phyloP scores from a whole-genome alignment of 1,284 basidiomycete species.

The Irpex sp. region DNA sequence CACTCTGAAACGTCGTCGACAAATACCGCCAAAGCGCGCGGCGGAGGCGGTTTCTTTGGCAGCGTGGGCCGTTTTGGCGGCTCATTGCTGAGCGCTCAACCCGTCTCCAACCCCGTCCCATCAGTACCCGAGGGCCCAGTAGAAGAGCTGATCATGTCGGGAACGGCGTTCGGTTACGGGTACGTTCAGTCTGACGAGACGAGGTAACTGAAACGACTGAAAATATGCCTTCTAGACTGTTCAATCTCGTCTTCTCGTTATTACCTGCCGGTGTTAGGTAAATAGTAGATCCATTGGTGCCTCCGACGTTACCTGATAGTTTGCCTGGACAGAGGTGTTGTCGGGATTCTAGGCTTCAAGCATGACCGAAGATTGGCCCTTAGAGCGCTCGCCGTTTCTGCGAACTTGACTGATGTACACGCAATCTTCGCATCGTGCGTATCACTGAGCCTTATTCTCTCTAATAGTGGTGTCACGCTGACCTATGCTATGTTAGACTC shows the following conservation, averaged over 20 bases:
- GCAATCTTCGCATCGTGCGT: constrained; percentile 65
- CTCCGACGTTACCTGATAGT: background rate
- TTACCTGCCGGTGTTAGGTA: constrained; percentile 66
- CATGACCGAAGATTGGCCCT: constrained; percentile 64
- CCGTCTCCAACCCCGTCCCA: constrained; percentile 15
- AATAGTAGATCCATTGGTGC: constrained; percentile 16
- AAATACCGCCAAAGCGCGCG: constrained; percentile 17
- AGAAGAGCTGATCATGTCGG: constrained; percentile 67
- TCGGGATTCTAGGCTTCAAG: constrained; percentile 70
- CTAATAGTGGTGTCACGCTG: background rate
- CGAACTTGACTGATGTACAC: constrained; percentile 62
- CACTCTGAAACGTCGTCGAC: constrained; percentile 26
- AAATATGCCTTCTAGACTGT: constrained; percentile 44
- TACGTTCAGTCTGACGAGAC: constrained; percentile 11
- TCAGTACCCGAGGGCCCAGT: constrained; percentile 43
- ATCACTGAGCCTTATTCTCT: background rate
- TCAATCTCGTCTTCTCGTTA: constrained; percentile 73
- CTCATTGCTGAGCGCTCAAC: constrained; percentile 17
- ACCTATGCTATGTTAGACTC: constrained; percentile 36
- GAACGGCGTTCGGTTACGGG: constrained; percentile 62
- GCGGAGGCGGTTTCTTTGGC: constrained; percentile 10
- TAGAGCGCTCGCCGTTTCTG: constrained; percentile 60
- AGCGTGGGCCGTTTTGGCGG: constrained; percentile 37
- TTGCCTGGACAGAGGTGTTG: constrained; percentile 43
- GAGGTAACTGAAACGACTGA: constrained; percentile 20